A percentile compares a stretch with the other conserved stretches of the same genome.
Conservation (phyloP, 768 basidiomycete species). For the Kwoniella dejecticola region DNA sequence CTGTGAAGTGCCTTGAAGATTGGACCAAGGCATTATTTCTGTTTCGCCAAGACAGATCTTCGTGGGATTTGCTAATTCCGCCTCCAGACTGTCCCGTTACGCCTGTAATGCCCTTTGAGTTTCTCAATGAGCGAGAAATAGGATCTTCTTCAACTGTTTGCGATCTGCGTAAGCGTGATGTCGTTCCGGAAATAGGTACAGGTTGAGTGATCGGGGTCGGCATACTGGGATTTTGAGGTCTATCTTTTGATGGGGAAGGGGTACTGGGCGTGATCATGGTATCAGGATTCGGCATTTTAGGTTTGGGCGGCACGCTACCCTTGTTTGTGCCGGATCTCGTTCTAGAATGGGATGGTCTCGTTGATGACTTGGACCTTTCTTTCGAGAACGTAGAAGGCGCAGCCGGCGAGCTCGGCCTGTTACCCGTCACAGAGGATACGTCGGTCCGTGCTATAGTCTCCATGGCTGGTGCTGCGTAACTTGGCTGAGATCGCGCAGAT, state of each 20-base stretch:
- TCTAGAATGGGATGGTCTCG: neutral
- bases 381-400: neutral
- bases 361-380: neutral
- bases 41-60: slow-evolving; percentile 31
- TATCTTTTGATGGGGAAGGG: slow-evolving; percentile 27
- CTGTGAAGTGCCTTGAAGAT: slow-evolving; percentile 56
- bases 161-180: slow-evolving; percentile 9
- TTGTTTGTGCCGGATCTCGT: slow-evolving; percentile 1
- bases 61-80: slow-evolving; percentile 20
- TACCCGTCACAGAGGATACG: slow-evolving; percentile 33
- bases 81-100: slow-evolving; percentile 2
- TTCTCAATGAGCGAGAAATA: slow-evolving; percentile 52
- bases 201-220: slow-evolving; percentile 17
- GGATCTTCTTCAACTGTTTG: slow-evolving; percentile 20
- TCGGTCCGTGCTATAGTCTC: slow-evolving; percentile 40
- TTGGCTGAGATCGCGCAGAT: slow-evolving; percentile 40
- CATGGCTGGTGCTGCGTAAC: slow-evolving; percentile 41
- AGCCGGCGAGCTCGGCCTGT: slow-evolving; percentile 7
- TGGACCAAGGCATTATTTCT: slow-evolving; percentile 54
- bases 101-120: slow-evolving; percentile 10
- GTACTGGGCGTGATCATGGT: slow-evolving; percentile 25
- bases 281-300: slow-evolving; percentile 18
- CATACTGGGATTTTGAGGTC: neutral
- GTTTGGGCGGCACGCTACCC: slow-evolving; percentile 1
- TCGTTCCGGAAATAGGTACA: slow-evolving; percentile 17